A percentile compares a stretch with the other conserved stretches of the same genome.
Conservation (phyloP, 441 rosid species). For the Erodium moschatum region DNA sequence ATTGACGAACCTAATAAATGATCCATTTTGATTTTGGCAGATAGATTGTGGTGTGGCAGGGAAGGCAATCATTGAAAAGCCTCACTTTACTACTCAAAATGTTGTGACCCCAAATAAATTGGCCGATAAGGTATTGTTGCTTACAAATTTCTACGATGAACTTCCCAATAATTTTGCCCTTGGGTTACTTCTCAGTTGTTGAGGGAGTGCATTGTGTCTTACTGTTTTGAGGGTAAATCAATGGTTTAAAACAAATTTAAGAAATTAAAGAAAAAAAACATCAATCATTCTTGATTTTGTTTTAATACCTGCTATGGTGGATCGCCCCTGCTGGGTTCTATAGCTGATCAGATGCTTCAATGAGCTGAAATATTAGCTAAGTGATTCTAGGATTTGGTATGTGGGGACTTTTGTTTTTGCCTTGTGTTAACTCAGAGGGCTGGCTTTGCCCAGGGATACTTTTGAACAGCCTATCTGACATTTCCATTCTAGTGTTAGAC, state of each 20-base stretch:
- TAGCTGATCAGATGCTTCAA: neutral
- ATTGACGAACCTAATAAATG: constrained; percentile 8
- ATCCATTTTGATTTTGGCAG: constrained; percentile 28
- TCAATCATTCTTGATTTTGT: neutral
- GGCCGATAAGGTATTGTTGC: constrained; percentile 33
- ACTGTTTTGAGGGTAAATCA: neutral
- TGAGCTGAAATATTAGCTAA: neutral
- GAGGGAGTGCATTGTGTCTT: too few species aligned
- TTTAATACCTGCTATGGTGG: neutral
- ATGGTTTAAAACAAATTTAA: neutral
- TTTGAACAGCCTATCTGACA: neutral
- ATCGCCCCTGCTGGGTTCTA: neutral
- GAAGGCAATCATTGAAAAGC: constrained; percentile 23
- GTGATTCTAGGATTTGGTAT: neutral
- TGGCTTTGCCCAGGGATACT: neutral
- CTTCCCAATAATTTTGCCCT: constrained; percentile 1
- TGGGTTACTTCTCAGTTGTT: neutral
- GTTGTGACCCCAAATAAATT: constrained; percentile 20
- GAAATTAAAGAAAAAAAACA: neutral
- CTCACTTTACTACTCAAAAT: constrained; percentile 26
- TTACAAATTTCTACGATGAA: neutral
- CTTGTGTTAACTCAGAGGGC: too few species aligned
- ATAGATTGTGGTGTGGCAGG: constrained; percentile 24
- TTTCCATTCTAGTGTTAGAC: neutral
- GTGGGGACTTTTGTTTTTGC: neutral